Evolutionary conservation across 257 asterid species (phyloP).

Genomic region (Capsicum baccatum): DNA sequence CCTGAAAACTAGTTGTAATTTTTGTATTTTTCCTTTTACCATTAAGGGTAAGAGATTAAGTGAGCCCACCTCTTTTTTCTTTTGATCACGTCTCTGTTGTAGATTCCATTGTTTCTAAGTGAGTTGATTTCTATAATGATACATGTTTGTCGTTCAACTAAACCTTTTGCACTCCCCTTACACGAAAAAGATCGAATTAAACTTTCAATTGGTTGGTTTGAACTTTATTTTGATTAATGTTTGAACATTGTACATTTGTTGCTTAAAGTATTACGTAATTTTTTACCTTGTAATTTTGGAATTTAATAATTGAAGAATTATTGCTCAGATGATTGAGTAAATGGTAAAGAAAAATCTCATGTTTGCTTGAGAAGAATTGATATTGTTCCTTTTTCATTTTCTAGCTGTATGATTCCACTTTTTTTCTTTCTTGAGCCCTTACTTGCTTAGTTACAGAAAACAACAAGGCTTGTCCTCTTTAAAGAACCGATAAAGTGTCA

Average conservation of each 20-base stretch:
- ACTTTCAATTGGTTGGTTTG: background rate
- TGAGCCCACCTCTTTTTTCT: background rate
- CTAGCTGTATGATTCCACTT: slow-evolving; percentile 6
- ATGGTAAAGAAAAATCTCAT: background rate
- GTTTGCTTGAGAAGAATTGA: background rate
- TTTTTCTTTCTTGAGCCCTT: background rate
- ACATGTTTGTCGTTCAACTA: slow-evolving; percentile 12
- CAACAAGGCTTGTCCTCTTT: background rate
- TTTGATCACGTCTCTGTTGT: background rate
- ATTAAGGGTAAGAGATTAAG: slow-evolving; percentile 23
- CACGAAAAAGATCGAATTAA: background rate
- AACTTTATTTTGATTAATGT: slow-evolving; percentile 7
- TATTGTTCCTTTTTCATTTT: background rate
- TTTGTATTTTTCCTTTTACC: slow-evolving; percentile 28
- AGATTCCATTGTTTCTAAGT: slow-evolving; percentile 19
- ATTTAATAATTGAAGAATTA: background rate
- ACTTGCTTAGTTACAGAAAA: slow-evolving; percentile 15
- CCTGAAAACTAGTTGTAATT: slow-evolving; percentile 28
- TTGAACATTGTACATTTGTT: background rate
- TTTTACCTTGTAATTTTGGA: slow-evolving; percentile 14
- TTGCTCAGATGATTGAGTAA: slow-evolving; percentile 16
- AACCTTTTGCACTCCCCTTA: slow-evolving; percentile 11
- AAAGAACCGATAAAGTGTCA: background rate
- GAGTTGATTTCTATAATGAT: slow-evolving; percentile 24
- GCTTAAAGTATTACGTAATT: background rate